Percentiles rank a stretch among this genome's conserved stretches.
phyloP scores from a whole-genome alignment of 176 grass and related monocot genomes.

The Puya raimondii region DNA sequence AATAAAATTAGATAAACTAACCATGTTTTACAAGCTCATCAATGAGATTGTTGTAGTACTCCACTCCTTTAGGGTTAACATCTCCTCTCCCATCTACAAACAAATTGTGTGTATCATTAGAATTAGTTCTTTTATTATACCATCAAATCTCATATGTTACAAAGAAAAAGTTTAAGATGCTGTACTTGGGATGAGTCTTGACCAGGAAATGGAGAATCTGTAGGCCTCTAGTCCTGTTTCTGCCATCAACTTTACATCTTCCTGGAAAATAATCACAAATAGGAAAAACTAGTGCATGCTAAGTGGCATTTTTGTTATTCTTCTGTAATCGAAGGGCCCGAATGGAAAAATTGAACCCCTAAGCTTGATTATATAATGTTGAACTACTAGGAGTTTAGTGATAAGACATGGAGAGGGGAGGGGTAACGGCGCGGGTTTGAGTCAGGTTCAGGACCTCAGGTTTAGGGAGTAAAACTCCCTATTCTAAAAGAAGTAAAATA shows the following conservation, averaged over 20 bases:
- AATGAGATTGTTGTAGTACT: constrained; percentile 79
- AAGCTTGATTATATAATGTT: no score
- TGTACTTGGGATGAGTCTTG: constrained; percentile 75
- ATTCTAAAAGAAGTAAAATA: no score
- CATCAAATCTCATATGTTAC: neutral
- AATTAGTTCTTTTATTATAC: neutral
- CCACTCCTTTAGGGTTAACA: constrained; percentile 52
- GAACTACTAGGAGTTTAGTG: no score
- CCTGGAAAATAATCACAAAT: constrained; percentile 32
- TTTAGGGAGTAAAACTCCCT: no score
- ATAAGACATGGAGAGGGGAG: no score
- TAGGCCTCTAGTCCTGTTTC: constrained; percentile 66
- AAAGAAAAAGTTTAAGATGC: neutral
- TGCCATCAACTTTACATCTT: constrained; percentile 55
- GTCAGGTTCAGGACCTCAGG: no score
- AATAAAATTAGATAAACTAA: neutral
- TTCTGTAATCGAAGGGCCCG: neutral
- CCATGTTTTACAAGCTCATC: constrained; percentile 54
- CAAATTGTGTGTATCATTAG: neutral
- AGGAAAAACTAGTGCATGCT: no score
- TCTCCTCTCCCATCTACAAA: constrained; percentile 57
- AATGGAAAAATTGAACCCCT: no score
- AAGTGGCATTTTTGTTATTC: neutral
- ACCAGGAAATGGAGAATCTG: constrained; percentile 90
- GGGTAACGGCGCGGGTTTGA: no score